Conservation (phyloP, 148 eudicot species). For the Persicaria maculosa region DNA sequence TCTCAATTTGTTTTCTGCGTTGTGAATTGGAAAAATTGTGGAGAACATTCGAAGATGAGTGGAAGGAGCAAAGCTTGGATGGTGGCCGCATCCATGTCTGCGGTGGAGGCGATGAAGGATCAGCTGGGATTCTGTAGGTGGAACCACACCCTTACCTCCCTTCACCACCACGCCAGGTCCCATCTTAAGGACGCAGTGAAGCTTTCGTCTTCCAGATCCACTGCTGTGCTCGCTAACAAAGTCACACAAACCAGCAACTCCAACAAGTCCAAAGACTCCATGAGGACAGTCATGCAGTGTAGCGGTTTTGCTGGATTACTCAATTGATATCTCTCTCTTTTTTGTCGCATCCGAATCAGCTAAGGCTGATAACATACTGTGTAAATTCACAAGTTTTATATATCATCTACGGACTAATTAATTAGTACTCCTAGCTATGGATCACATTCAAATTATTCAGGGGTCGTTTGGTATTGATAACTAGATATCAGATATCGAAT, state of each 20-base stretch:
- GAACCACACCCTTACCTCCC: not conserved
- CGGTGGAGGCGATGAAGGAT: not conserved
- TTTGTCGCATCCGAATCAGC: too few relatives aligned
- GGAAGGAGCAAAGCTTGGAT: not conserved
- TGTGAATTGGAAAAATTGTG: too few relatives aligned
- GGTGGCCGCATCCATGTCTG: not conserved
- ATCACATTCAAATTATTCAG: too few relatives aligned
- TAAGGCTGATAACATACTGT: too few relatives aligned
- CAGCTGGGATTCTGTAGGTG: not conserved
- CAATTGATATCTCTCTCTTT: too few relatives aligned
- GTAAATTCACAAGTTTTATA: too few relatives aligned
- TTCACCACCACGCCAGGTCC: not conserved
- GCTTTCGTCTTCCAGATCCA: not conserved
- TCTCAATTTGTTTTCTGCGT: too few relatives aligned
- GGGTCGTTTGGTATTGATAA: too few relatives aligned
- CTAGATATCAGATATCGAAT: too few relatives aligned
- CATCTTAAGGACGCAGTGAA: not conserved
- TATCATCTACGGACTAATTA: too few relatives aligned
- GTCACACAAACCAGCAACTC: not conserved
- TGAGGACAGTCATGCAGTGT: not conserved
- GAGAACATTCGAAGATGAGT: too few relatives aligned
- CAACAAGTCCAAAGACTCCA: not conserved
- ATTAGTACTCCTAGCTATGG: too few relatives aligned
- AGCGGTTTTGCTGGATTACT: not conserved
- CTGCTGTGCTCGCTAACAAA: not conserved